Percentiles rank a stretch among this genome's conserved stretches.
Conservation (phyloP, 306 rosid species). For the Albizia julibrissin region DNA sequence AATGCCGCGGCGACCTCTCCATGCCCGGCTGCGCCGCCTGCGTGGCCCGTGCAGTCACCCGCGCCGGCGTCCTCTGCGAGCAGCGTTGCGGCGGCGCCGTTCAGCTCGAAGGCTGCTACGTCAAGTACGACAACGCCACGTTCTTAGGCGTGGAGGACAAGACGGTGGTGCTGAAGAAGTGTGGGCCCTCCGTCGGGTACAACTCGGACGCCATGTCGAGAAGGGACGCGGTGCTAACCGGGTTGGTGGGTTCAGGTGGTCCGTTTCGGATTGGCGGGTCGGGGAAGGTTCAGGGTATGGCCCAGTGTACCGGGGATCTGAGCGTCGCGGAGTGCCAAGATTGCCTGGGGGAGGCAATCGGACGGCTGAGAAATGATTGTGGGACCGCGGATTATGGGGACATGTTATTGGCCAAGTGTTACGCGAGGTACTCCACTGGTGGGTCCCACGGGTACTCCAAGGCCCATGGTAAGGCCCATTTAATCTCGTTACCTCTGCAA, state of each 20-base stretch:
- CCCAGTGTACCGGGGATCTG: slow-evolving; percentile 74
- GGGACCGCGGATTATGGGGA: slow-evolving; percentile 64
- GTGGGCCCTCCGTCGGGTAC: slow-evolving; percentile 70
- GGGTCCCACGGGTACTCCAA: slow-evolving; percentile 51
- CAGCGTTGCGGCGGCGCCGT: slow-evolving; percentile 65
- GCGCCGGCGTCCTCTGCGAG: slow-evolving; percentile 53
- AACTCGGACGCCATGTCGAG: slow-evolving; percentile 44
- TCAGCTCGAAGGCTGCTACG: slow-evolving; percentile 81
- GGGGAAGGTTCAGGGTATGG: slow-evolving; percentile 63
- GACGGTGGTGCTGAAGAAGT: slow-evolving; percentile 70
- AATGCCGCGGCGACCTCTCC: slow-evolving; percentile 90
- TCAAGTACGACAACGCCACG: slow-evolving; percentile 73
- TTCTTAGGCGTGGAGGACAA: slow-evolving; percentile 83
- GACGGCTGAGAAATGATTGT: slow-evolving; percentile 67
- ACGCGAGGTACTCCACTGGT: slow-evolving; percentile 60
- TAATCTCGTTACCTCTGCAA: background rate
- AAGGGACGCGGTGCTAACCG: slow-evolving; percentile 58
- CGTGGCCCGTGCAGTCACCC: slow-evolving; percentile 52
- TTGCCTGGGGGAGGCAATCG: slow-evolving; percentile 63
- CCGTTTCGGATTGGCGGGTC: slow-evolving; percentile 70
- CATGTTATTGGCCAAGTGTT: slow-evolving; percentile 77
- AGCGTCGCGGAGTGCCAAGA: slow-evolving; percentile 70
- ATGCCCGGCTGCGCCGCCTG: slow-evolving; percentile 89
- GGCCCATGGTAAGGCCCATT: slow-evolving; percentile 53
- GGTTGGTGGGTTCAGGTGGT: slow-evolving; percentile 55